Base-by-base conservation (phyloP, 2,329 filamentous ascomycete species). In the Metarhizium guizhouense region DNA sequence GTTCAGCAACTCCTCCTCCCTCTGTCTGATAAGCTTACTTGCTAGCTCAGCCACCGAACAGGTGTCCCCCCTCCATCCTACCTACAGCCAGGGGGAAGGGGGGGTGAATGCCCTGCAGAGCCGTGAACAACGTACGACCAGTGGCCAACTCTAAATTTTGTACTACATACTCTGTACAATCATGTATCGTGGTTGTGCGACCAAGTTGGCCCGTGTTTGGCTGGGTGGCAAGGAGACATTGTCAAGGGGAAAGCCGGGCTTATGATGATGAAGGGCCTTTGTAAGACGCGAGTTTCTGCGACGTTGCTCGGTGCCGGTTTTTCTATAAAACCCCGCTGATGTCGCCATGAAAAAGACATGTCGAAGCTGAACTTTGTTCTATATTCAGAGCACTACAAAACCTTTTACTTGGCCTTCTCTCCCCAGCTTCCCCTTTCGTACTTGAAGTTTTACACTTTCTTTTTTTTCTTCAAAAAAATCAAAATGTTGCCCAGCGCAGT, bases 401-500 rank as follows among this genome's bases (percentile, higher is more conserved):
- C 48, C 49, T 13, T 34, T 42, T 42, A 7, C 32, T 13, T 14
- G n/a, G 3, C 32, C 32, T 11, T 2, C 32, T 7, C 32, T 11
- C 6, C 32, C 32, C 32, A 34, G 10, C 6, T 8, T 6, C 5
- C 32, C 32, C 32, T 34, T 34, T 34, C 25, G 25, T 25, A 25
- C 25, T 25, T 25, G 25, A 25, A 25, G 25, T 25, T 25, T 25
- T 25, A 25, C 25, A 25, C 25, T 4, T 25, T 25, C 3, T 25
- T 25, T 25, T 25, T 25, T 25, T 25, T 25, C 25, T 25, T 25
- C 25, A 25, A 4, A 25, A 4, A 16, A 13, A 38, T 47, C 43
- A 56, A 36, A n/a, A 58, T 58, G 57, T 34, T 55, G 30, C 57
- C 57, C 16, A 54, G 51, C n/a, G 55, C 32, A 20, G 52, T 58